Conservation (phyloP, 1,139 yeast species). For the Debaryomycetaceae sp. region DNA sequence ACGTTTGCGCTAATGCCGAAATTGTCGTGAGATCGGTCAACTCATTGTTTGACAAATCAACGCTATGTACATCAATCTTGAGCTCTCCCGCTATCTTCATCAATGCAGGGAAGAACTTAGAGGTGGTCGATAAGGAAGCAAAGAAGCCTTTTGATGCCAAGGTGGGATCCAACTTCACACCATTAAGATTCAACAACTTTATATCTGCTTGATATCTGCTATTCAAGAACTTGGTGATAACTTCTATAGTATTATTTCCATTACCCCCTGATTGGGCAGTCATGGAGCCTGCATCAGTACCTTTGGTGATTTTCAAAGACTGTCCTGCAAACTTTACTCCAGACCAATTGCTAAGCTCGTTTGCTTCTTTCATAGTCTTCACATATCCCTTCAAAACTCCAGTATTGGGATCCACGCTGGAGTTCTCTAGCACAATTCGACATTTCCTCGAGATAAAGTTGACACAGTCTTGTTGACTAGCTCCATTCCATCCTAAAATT, state of each 20-base stretch:
- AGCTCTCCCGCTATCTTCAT: constrained; percentile 73
- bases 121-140: constrained; percentile 51
- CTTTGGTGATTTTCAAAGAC: constrained; percentile 51
- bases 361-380: constrained; percentile 51
- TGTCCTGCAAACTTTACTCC: constrained; percentile 85
- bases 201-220: constrained; percentile 63
- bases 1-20: constrained; percentile 66
- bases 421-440: constrained; percentile 50
- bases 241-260: constrained; percentile 48
- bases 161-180: constrained; percentile 62
- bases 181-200: constrained; percentile 69
- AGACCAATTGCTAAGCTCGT: constrained; percentile 55
- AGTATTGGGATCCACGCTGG: constrained; percentile 35
- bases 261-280: constrained; percentile 14
- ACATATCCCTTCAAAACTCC: constrained; percentile 62
- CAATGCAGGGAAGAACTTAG: constrained; percentile 88
- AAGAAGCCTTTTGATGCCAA: constrained; percentile 65
- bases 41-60: constrained; percentile 71
- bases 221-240: constrained; percentile 58
- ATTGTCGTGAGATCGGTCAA: constrained; percentile 60
- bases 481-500: constrained; percentile 81
- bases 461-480: constrained; percentile 63
- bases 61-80: constrained; percentile 60
- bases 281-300: constrained; percentile 21
- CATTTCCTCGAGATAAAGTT: constrained; percentile 69